Evolutionary conservation across 2,329 filamentous ascomycete genomes (phyloP).

Genomic region (Ascocoryne sarcoides): DNA sequence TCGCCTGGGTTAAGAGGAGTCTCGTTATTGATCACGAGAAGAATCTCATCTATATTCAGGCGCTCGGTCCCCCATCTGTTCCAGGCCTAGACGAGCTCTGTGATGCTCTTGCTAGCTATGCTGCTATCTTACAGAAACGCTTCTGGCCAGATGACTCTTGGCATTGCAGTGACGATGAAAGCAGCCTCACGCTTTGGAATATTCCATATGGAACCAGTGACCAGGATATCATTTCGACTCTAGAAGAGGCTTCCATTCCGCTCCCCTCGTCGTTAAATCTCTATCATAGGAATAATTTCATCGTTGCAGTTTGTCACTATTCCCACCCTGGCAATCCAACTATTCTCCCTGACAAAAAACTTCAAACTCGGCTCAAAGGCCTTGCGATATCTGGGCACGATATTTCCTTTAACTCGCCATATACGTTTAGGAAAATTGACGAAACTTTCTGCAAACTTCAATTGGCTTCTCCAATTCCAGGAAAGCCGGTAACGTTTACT

Average conservation of each 20-base stretch:
- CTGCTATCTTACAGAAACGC: not conserved
- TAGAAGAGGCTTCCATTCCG: not conserved
- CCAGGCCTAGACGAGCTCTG: too few species aligned
- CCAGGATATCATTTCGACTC: not conserved
- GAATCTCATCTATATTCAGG: slow-evolving; percentile 49
- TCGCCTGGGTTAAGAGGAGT: slow-evolving; percentile 55
- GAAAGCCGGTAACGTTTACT: not conserved
- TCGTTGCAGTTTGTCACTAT: not conserved
- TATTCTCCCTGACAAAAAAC: not conserved
- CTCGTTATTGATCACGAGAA: slow-evolving; percentile 55
- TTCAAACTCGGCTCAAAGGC: not conserved
- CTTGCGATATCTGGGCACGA: not conserved
- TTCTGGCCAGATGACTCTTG: slow-evolving; percentile 4
- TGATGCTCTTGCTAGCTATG: slow-evolving; percentile 28
- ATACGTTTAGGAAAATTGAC: too few species aligned
- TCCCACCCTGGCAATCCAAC: not conserved
- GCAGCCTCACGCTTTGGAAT: slow-evolving; percentile 3
- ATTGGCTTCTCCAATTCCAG: not conserved
- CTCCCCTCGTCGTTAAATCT: not conserved
- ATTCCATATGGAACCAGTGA: not conserved
- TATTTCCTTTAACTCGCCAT: too few species aligned
- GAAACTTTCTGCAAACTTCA: not conserved
- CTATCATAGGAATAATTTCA: not conserved
- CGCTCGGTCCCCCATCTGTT: slow-evolving; percentile 34
- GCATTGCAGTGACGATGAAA: not conserved